Base-by-base conservation (phyloP, 208 protist species). In the Leishmania gerbilli region DNA sequence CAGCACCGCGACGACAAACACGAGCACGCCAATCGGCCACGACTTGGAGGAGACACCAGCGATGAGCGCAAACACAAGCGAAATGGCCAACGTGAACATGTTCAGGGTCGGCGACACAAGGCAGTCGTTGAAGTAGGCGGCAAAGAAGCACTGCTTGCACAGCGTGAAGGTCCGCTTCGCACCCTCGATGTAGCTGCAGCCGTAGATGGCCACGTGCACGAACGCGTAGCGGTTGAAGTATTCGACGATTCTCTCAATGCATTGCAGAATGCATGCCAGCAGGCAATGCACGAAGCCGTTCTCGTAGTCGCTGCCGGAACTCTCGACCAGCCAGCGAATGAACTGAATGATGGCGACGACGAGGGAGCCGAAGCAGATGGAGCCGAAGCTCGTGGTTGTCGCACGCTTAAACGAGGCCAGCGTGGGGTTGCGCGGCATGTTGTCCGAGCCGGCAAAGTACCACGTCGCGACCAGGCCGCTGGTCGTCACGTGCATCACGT, bases 161-260 rank as follows among this genome's bases (percentile, higher is more conserved):
- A 98, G 83, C 31, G 74, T 77, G 75, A 91, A 98, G 49, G 95
- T 98, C 37, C 88, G 88, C 91, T 97, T 98, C 40, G 95, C 95
- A 37, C 94, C 92, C 64, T 93, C 89, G 79, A 98, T 92, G 88
- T 98, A 98, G 21, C 92, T 84, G 79, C 89, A 96, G 75, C 97
- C 97, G 85, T 98, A 98, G 79, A 98, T 94, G 40, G 96, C 97
- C 62, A 98, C 90, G 77, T 98, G 95, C 34, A 97, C 92, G 85
- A 97, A 98, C 49, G 97, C 97, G 87, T 98, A 98, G 53, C 80
- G 89, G 83, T 98, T 98, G 88, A 98, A 98, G 87, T 96, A 96
- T 84, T 96, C 75, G 49, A 97, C 53, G 19, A 97, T 75, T 42
- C 45, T n/a, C 86, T 98, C 90, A 11, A 98, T 82, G 79, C 87